Evolutionary conservation across 352 stramenopile species (phyloP), one percentile per base, ranked within the genome.

Genomic region (Phytophthora europaea): DNA sequence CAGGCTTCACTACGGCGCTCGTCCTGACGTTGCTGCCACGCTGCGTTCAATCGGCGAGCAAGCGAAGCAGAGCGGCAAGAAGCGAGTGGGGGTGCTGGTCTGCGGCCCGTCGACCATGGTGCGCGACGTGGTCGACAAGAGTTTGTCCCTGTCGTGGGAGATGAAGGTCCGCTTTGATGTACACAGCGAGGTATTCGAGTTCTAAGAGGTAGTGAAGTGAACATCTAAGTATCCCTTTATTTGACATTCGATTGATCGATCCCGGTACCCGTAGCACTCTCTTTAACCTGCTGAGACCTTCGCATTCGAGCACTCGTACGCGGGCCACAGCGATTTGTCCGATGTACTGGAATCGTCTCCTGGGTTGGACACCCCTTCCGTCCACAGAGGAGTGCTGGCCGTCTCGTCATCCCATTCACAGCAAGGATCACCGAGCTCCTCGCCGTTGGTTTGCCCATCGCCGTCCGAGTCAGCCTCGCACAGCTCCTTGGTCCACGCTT

Each of bases 111-210:
- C 15, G 0, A 38, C 52, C 9, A 80, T 89, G 75, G 70, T 84
- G 18, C 48, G 26, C 6, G 76, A 78, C 4, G 78, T 81, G 22
- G 68, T 84, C 4, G 47, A 34, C 28, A 61, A 65, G 22, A 77
- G 73, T 18, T 47, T 79, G 10, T 7, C 23, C 2, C 65, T 84
- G 7, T 70, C 72, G 0, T 62, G 47, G n/a, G 55, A 77, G 31
- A 65, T 82, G 61, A 72, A 77, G 15, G 18, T 88, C n/a, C 54
- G 23, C 22, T 86, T 88, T 34, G 76, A 88, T 45, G 77, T 87
- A 2, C 74, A 86, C 60, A 70, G 68, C 38, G 79, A 86, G 33
- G 43, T 72, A 5, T 80, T 83, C 53, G 63, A 76, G 20, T 80
- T 83, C 18, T 81, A 77, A 55, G 53, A 16, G 3, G 47, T 53